Base-by-base conservation (phyloP, 2,329 filamentous ascomycete species). In the Paracoccidioides brasiliensis region DNA sequence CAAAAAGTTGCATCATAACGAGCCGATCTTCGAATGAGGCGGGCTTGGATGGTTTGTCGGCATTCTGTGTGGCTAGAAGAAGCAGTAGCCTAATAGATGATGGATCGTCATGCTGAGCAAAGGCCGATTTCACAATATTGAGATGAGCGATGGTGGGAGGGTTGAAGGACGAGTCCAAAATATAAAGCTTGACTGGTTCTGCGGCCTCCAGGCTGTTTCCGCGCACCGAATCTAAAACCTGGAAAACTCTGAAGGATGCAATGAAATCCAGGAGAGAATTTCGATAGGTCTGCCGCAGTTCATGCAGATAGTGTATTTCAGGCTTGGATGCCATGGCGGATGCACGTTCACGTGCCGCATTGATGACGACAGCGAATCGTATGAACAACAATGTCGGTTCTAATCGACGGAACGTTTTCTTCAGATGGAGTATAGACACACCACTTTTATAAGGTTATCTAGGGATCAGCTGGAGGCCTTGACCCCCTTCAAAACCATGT, bases 91-190 rank as follows among this genome's bases (percentile, higher is more conserved):
- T 56, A 64, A 60, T 53, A 64, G 72, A 58, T 30, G 63, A 59
- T 40, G 55, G 53, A 54, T 57, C 55, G 5, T 62, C 58, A 42
- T 72, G 68, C 46, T 44, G 37, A 41, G 48, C 67, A 4, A 84
- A 60, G 2, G 80, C 80, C 14, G 77, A 77, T 35, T 71, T 73
- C 4, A 77, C 79, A 38, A 85, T 77, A 28, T 72, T 70, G 15
- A 78, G 70, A 63, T 85, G 81, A 8, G 81, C 82, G 53, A 73
- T 70, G 3, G 80, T 81, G 1, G 82, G 82, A 9, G 82, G 82
- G 59, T 85, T 85, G 75, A 83, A 84, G 30, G 80, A 83, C 0
- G 81, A 83, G 64, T 84, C 82, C 48, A 84, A 73, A 55, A 85
- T 80, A 67, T 81, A 82, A 53, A 85, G 75, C n/a, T 65, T 62